Conservation (phyloP, 2,329 filamentous ascomycete species). For the Botrytis deweyae region DNA sequence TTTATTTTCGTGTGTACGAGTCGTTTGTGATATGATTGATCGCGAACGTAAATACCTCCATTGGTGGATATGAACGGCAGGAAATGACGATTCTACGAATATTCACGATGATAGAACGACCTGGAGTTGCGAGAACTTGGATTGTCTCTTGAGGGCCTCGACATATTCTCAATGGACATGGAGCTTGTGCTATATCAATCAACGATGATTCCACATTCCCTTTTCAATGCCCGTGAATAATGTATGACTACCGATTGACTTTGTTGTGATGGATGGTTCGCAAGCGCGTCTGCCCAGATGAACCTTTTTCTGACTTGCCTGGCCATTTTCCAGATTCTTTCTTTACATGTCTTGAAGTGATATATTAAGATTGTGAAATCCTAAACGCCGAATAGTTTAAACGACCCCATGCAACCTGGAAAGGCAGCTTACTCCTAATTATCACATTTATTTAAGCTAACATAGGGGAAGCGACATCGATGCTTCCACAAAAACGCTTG, state of each 20-base stretch:
- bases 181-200: conserved; percentile 55
- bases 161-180: conserved; percentile 45
- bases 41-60: conserved; percentile 45
- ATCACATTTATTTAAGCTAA: not conserved
- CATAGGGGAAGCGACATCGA: not conserved
- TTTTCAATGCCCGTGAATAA: conserved; percentile 14
- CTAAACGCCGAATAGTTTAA: no score
- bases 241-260: not conserved
- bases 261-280: not conserved
- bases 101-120: conserved; percentile 43
- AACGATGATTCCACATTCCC: conserved; percentile 43
- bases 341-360: not conserved
- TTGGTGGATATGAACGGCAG: conserved; percentile 44
- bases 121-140: conserved; percentile 57
- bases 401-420: not conserved
- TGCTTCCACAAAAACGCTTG: not conserved
- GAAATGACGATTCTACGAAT: conserved; percentile 58
- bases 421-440: not conserved
- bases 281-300: not conserved
- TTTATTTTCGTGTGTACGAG: conserved; percentile 37
- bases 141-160: conserved; percentile 63
- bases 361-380: not conserved
- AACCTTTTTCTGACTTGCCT: not conserved
- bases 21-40: conserved; percentile 36
- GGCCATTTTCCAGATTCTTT: not conserved